Evolutionary conservation across 1,139 yeast genomes (phyloP), one percentile per base, ranked within the genome.

Genomic region (Sugiyamaella japonica): DNA sequence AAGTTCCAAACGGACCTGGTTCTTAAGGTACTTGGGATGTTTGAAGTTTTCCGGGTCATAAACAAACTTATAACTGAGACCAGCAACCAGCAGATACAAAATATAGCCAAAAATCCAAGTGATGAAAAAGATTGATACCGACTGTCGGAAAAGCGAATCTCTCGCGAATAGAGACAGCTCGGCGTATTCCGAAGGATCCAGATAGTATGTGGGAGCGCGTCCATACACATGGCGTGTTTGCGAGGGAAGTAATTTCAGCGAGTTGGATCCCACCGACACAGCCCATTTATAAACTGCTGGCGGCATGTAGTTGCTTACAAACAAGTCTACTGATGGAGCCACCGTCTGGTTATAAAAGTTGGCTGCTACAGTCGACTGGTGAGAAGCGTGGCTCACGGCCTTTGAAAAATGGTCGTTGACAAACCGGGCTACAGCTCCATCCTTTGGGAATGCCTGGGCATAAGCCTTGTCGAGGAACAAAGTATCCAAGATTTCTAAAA

Each of bases 21-120:
- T 91, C 71, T 93, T 93, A 73, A 93, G 80, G 73, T 89, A 93
- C 70, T 96, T 82, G 57, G 99, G 99, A 70, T 93, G 99, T 73
- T 93, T 88, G 78, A 93, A 89, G 57, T 90, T 88, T 56, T 84
- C 84, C 66, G 84, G 85, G 73, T 93, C 98, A 70, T 89, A 93
- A 31, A 93, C 84, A 63, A 85, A 83, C 47, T 77, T 62, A 70
- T 88, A 93, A 12, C 96, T 85, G 34, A 87, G 65, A 13, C 83
- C 76, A 8, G 98, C 98, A 52, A 84, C 86, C n/a, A 73, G 61
- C 52, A 90, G 76, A 73, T 93, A 93, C 51, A 91, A 74, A 13
- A 84, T 52, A 86, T 93, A 84, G 41, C 98, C 99, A 67, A 91
- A 91, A 10, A 91, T 58, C 41, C 90, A 82, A 61, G 91, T 86